Evolutionary conservation across 2,329 filamentous ascomycete species (phyloP), one percentile per base, ranked within the genome.

Genomic region (Pseudogymnoascus sp.): DNA sequence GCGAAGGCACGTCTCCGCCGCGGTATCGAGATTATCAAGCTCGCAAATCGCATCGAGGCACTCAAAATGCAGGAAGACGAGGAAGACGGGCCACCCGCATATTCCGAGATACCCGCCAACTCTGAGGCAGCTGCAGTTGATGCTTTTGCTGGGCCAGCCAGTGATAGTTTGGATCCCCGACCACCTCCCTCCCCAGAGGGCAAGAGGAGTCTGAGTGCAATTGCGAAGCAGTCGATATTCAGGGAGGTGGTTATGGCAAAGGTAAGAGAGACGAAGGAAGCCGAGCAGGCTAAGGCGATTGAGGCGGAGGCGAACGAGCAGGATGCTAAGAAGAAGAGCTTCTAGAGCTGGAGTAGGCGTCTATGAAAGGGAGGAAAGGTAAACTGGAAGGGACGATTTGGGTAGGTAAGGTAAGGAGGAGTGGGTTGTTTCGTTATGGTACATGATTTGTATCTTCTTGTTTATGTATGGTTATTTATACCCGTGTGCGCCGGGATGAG

Each of bases 61-160:
- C 88, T 99, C 79, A 96, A 92, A 79, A 88, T 96, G 80, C 89
- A 95, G 75, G 93, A 96, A 72, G 92, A 96, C 68, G 91, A 95
- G 65, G 86, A 91, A 68, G 88, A 90, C 64, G 87, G 87, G 64
- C 86, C 93, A 72, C 86, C 86, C 29, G 82, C 82, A 61, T 84
- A 89, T 69, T 74, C 86, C 37, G 79, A 80, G 42, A 77, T 83
- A 61, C 84, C 86, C 37, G 83, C 84, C 56, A 76, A 78, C 63
- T 73, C 78, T 56, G 83, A 81, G 66, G 74, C 83, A 67, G 85
- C 85, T 35, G 85, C 84, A 70, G 82, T 82, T 59, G 83, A 63
- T 35, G 62, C 65, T 29, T 42, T 63, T 61, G 65, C 71, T 6
- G 61, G 69, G 16, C 61, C 66, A 29, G 65, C 64, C 24, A 31